Conservation (phyloP, 225 moss, liverwort and hornwort genomes). For the Physcomitrium patens region DNA sequence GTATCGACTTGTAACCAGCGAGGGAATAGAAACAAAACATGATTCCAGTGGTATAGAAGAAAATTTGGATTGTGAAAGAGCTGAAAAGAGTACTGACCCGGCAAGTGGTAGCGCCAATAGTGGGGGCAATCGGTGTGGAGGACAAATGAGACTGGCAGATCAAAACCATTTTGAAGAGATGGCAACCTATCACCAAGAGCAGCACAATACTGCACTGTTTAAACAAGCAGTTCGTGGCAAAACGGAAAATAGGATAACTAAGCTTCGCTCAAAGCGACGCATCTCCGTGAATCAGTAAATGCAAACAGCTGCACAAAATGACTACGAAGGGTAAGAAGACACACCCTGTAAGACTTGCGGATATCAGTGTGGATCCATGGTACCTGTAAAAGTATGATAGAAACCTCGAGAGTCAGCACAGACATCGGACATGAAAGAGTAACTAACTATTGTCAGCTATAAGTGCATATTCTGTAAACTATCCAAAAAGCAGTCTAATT, state of each 20-base stretch:
- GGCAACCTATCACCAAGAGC: conserved; percentile 58
- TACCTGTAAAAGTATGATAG: conserved; percentile 54
- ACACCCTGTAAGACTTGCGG: conserved; percentile 90
- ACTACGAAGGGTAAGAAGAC: conserved; percentile 21
- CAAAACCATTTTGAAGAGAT: conserved; percentile 79
- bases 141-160: conserved; percentile 84
- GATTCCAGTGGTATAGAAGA: not conserved
- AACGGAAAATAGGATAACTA: too few relatives aligned
- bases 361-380: conserved; percentile 83
- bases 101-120: conserved; percentile 92
- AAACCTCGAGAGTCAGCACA: not conserved
- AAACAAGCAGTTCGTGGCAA: not conserved
- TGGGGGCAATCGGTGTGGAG: conserved; percentile 91
- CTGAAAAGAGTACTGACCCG: conserved; percentile 56
- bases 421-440: conserved; percentile 12
- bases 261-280: too few relatives aligned
- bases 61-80: conserved; percentile 3
- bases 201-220: not conserved
- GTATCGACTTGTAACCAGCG: not conserved
- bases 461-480: not conserved
- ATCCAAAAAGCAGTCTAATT: not conserved
- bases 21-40: not conserved
- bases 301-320: too few relatives aligned
- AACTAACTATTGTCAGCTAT: conserved; percentile 7
- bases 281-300: too few relatives aligned